Evolutionary conservation across 495 filamentous ascomycete species (phyloP), one percentile per base, ranked within the genome.

Genomic region (Bryoglossum gracile): DNA sequence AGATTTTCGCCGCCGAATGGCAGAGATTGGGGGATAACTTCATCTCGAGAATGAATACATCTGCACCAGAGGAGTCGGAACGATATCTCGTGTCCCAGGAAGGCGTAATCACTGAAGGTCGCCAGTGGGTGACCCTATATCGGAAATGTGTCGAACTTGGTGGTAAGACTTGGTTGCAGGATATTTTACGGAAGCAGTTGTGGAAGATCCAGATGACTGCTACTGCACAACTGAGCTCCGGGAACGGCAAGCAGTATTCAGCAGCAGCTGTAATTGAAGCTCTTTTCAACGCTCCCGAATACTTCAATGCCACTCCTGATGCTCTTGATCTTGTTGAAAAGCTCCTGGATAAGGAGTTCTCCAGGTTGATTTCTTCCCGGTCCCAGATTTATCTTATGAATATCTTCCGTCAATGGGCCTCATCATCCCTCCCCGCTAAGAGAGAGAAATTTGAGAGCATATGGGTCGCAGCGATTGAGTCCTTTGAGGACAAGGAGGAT

Each of bases 221-320:
- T 42, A 48, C 80, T 11, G 55, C 72, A 14, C 61, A 78, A 2
- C 48, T 84, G 13, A 65, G 64, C 33, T 66, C 66, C 21, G 71
- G 85, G 39, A 86, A 89, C 53, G 88, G 87, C 36, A 92, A 92
- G 57, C 85, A 87, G 0, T 94, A 86, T 56, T 86, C 84, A 11
- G 84, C 84, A 11, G 86, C 89, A 16, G 76, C 75, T 4, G 71
- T 80, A 3, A 58, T 92, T 3, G 71, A 77, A 50, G 65, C 71
- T 33, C 69, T 68, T 43, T 54, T 62, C n/a, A 24, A 44, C 17
- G 33, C 49, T n/a, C n/a, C n/a, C n/a, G n/a, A n/a, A n/a, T n/a
- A n/a, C n/a, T n/a, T n/a, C n/a, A n/a, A n/a, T n/a, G n/a, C n/a
- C n/a, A n/a, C n/a, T n/a, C n/a, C n/a, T n/a, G n/a, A n/a, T n/a